A percentile compares a stretch with the other conserved stretches of the same genome.
phyloP scores from a whole-genome alignment of 225 moss, liverwort and hornwort species.

The Sphagnum contortum region DNA sequence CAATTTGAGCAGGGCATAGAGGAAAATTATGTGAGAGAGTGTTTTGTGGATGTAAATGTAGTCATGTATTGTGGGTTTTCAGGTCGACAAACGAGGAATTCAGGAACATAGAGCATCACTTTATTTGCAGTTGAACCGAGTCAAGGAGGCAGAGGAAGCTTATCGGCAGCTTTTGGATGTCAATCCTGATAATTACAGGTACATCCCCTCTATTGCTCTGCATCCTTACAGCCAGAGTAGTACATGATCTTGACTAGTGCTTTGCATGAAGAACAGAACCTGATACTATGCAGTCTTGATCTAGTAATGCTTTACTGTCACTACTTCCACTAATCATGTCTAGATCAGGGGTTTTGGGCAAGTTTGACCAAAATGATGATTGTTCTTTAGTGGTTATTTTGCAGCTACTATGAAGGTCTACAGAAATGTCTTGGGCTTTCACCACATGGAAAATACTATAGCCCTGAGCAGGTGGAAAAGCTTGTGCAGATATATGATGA shows the following conservation, averaged over 20 bases:
- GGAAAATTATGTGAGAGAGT: too few relatives aligned
- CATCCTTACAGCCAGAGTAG: background rate
- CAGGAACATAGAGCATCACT: conserved; percentile 76
- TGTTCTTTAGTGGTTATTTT: background rate
- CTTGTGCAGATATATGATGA: conserved; percentile 56
- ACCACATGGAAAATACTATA: conserved; percentile 29
- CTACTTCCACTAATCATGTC: too few relatives aligned
- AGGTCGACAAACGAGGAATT: conserved; percentile 79
- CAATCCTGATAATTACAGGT: conserved; percentile 89
- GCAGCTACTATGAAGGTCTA: conserved; percentile 80
- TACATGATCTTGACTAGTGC: background rate
- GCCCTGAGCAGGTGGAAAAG: conserved; percentile 53
- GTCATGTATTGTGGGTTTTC: conserved; percentile 2
- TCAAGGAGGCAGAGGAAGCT: conserved; percentile 69
- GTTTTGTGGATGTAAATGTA: too few relatives aligned
- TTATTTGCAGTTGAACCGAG: conserved; percentile 47
- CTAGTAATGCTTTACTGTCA: too few relatives aligned
- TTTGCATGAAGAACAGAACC: too few relatives aligned
- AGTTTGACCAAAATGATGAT: too few relatives aligned
- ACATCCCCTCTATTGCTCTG: conserved; percentile 1
- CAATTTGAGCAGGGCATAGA: too few relatives aligned
- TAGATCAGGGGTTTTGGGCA: too few relatives aligned
- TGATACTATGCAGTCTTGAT: too few relatives aligned
- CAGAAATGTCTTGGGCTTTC: conserved; percentile 81
- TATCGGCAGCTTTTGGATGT: conserved; percentile 79